phyloP scores from a whole-genome alignment of 2,329 filamentous ascomycete species.

The Biscogniauxia sp. region DNA sequence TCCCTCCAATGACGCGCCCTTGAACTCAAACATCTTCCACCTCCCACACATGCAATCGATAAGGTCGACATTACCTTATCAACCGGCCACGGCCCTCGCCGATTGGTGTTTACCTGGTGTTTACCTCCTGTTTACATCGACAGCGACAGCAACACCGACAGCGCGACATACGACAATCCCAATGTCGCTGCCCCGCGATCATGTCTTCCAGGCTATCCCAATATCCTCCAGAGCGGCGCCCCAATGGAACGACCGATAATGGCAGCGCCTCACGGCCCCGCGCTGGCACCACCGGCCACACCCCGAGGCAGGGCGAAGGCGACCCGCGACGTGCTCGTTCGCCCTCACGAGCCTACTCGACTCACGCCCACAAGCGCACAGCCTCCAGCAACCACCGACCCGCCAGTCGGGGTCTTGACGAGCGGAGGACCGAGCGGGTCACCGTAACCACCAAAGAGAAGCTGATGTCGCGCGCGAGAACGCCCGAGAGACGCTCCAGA shows the following conservation, averaged over 20 bases:
- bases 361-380: slow-evolving; percentile 53
- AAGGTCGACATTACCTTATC: background rate
- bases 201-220: slow-evolving; percentile 40
- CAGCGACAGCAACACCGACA: slow-evolving; percentile 7
- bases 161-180: slow-evolving; percentile 12
- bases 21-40: background rate
- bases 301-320: slow-evolving; percentile 18
- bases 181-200: slow-evolving; percentile 27
- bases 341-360: slow-evolving; percentile 34
- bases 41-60: background rate
- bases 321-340: slow-evolving; percentile 38
- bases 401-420: slow-evolving; percentile 47
- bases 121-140: background rate
- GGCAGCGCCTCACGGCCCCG: slow-evolving; percentile 28
- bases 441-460: slow-evolving; percentile 63
- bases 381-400: slow-evolving; percentile 57
- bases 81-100: background rate
- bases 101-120: background rate
- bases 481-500: slow-evolving; percentile 48
- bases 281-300: slow-evolving; percentile 12
- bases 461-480: slow-evolving; percentile 56
- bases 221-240: slow-evolving; percentile 38
- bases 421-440: slow-evolving; percentile 56
- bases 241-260: slow-evolving; percentile 38
- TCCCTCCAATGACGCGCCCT: background rate